Evolutionary conservation across 2,329 filamentous ascomycete species (phyloP).

Genomic region (Chaetothyriales sp.): DNA sequence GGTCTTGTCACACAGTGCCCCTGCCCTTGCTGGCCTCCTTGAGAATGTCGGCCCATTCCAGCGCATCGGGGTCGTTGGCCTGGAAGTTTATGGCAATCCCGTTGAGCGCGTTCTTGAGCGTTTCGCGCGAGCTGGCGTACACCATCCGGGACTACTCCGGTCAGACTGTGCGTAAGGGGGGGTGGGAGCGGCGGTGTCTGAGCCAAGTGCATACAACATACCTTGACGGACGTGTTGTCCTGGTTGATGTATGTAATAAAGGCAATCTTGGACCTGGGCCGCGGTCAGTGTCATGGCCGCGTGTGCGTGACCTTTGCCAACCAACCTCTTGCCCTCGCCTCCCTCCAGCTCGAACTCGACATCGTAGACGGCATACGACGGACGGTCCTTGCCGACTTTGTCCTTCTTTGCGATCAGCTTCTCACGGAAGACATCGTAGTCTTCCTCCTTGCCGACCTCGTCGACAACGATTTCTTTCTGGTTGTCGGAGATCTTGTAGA

Average conservation of each 20-base stretch:
- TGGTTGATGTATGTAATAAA: slow-evolving; percentile 31
- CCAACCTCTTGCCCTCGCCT: slow-evolving; percentile 37
- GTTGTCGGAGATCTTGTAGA: slow-evolving; percentile 39
- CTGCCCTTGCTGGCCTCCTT: slow-evolving; percentile 23
- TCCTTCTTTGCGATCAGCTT: slow-evolving; percentile 32
- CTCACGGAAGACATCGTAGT: slow-evolving; percentile 36
- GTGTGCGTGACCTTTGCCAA: background rate
- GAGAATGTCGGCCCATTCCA: slow-evolving; percentile 22
- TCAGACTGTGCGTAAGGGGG: slow-evolving; percentile 9
- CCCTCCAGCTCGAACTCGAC: slow-evolving; percentile 36
- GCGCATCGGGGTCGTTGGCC: slow-evolving; percentile 23
- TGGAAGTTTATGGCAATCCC: slow-evolving; percentile 23
- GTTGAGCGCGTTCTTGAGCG: slow-evolving; percentile 36
- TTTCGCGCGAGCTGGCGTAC: slow-evolving; percentile 37
- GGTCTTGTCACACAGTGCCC: slow-evolving; percentile 11
- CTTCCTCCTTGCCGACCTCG: slow-evolving; percentile 29
- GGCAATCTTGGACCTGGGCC: slow-evolving; percentile 35
- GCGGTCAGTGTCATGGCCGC: background rate
- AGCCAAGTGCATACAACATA: slow-evolving; percentile 5
- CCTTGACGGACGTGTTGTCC: slow-evolving; percentile 19
- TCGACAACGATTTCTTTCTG: slow-evolving; percentile 38
- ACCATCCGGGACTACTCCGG: slow-evolving; percentile 33
- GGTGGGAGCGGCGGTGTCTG: too few species aligned
- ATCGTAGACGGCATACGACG: slow-evolving; percentile 38
- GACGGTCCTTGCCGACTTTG: slow-evolving; percentile 29